phyloP scores from a whole-genome alignment of 192 early-diverging fungal genomes.

The Radiomyces spectabilis region DNA sequence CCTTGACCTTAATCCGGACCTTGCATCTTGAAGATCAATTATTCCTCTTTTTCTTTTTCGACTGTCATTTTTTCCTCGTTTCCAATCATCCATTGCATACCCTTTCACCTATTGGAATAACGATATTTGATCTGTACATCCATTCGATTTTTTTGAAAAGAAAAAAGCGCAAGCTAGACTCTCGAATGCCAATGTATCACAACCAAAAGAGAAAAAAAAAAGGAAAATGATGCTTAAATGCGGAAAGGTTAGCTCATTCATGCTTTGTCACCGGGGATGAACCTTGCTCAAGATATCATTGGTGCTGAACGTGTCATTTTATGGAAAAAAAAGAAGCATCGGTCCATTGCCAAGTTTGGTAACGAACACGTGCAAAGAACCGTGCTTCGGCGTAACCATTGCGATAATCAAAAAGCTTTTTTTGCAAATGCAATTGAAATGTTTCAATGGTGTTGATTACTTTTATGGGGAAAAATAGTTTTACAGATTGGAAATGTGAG shows the following conservation, averaged over 20 bases:
- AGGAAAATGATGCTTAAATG: no score
- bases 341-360: no score
- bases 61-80: neutral
- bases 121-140: neutral
- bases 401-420: neutral
- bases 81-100: neutral
- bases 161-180: neutral
- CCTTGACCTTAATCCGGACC: constrained; percentile 36
- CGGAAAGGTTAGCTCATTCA: no score
- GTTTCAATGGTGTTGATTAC: neutral
- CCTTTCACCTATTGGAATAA: neutral
- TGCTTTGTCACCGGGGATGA: no score
- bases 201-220: neutral
- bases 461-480: no score
- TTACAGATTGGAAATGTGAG: neutral
- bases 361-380: no score
- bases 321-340: no score
- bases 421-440: neutral
- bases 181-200: no score
- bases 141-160: neutral
- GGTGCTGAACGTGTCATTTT: no score
- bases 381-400: neutral
- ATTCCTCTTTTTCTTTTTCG: neutral
- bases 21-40: constrained; percentile 11
- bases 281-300: no score